Evolutionary conservation across 805 yeast genomes (phyloP).

Genomic region (Kuraishia piskuri): DNA sequence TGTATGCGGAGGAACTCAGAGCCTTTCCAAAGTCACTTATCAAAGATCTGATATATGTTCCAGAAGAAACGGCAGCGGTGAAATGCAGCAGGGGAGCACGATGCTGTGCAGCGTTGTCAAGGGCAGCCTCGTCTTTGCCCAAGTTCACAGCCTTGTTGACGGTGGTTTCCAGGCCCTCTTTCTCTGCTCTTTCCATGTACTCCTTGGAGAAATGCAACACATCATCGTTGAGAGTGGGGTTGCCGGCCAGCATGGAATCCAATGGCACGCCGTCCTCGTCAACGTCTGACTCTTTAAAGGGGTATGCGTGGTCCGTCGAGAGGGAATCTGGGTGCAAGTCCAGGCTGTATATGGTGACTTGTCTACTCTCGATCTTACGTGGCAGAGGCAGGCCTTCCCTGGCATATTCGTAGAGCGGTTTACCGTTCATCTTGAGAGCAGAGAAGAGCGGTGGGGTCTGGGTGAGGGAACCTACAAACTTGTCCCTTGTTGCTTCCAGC

Average conservation of each 20-base stretch:
- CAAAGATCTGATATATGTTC: constrained; percentile 87
- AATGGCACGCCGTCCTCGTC: constrained; percentile 39
- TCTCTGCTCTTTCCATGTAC: constrained; percentile 35
- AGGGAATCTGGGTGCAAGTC: constrained; percentile 47
- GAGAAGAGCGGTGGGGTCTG: constrained; percentile 96
- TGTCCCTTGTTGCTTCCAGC: constrained; percentile 39
- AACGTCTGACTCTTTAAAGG: constrained; percentile 30
- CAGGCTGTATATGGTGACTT: constrained; percentile 51
- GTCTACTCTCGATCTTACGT: constrained; percentile 67
- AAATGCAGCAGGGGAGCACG: constrained; percentile 68
- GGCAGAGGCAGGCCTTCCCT: constrained; percentile 83
- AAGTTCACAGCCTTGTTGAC: constrained; percentile 30
- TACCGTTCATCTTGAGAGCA: constrained; percentile 91
- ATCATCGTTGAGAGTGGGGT: constrained; percentile 56
- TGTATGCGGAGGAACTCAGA: constrained; percentile 72
- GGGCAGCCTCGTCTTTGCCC: constrained; percentile 26
- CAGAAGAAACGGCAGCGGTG: constrained; percentile 78
- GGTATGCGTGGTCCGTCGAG: constrained; percentile 46
- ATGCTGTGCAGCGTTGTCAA: constrained; percentile 26
- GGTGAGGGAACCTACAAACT: constrained; percentile 70
- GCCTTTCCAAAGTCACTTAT: constrained; percentile 85
- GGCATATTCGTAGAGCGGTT: constrained; percentile 90
- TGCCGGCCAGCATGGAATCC: constrained; percentile 26
- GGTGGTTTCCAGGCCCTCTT: constrained; percentile 28
- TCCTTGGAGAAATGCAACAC: constrained; percentile 51